Base-by-base conservation (phyloP, 371 early-diverging fungal genomes). In the Apophysomyces trapeziformis region DNA sequence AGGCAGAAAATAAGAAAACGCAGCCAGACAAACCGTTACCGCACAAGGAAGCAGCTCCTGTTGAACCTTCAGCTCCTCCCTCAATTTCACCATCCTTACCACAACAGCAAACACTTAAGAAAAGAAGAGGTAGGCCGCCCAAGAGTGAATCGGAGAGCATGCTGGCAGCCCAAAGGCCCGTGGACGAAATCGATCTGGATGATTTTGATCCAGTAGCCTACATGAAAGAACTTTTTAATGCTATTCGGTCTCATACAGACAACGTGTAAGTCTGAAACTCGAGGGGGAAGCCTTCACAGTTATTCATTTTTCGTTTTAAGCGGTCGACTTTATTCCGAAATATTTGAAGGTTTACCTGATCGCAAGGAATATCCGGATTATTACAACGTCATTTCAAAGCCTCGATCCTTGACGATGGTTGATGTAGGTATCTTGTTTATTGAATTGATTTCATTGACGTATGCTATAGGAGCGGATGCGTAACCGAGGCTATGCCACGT, bases 291-390 rank as follows among this genome's bases (percentile, higher is more conserved):
- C 6, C 9, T 45, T 37, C 45, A 35, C n/a, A 47, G 32, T 26
- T 26, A 26, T 26, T 44, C 38, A 18, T 46, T 36, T 37, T 60
- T 18, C 43, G 32, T 56, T 36, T 39, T 46, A 66, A 89, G 89
- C 56, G 91, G 86, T 26, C 87, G 90, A 8, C 73, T 77, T n/a
- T 71, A 92, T 36, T 75, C 89, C 8, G 93, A 92, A 60, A 74
- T 92, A 46, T 97, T 96, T 73, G 76, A 88, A 54, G 89, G 89
- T 39, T 75, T 95, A 12, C 96, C 96, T 0, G 88, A 87, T 60
- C 68, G 81, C 16, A 75, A 82, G 18, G 89, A 91, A 44, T 96
- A 96, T 66, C 96, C 97, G 0, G 96, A 96, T 67, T 98, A 97
- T 72, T 97, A 95, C 77, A 82, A 86, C 9, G 85, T 90, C 61